Evolutionary conservation across 495 filamentous ascomycete genomes (phyloP).

Genomic region (Tirmania nivea): DNA sequence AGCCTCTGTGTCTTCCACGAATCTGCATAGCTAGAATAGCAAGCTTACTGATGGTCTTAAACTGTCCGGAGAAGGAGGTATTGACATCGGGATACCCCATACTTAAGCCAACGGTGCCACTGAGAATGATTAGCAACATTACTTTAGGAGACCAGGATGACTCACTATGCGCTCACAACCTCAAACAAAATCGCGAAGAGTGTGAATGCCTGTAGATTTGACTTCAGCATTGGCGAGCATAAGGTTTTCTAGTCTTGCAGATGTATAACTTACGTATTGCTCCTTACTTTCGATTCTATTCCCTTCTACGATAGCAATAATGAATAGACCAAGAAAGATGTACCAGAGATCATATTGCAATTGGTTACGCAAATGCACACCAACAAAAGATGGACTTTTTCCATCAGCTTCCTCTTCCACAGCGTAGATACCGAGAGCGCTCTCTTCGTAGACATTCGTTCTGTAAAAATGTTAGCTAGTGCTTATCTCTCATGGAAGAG

Average conservation of each 20-base stretch:
- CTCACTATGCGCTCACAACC: constrained; percentile 28
- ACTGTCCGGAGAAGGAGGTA: constrained; percentile 58
- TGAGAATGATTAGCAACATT: constrained; percentile 24
- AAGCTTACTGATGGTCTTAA: constrained; percentile 62
- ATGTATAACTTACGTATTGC: constrained; percentile 15
- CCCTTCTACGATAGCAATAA: constrained; percentile 35
- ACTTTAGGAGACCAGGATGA: not conserved
- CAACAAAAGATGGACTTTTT: constrained; percentile 27
- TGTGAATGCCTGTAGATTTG: constrained; percentile 22
- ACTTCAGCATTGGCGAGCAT: not conserved
- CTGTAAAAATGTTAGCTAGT: constrained; percentile 18
- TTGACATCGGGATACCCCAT: constrained; percentile 58
- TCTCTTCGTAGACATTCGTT: constrained; percentile 62
- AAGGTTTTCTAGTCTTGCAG: constrained; percentile 1
- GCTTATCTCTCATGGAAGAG: constrained; percentile 21
- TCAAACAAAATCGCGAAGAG: constrained; percentile 31
- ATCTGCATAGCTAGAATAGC: constrained; percentile 88
- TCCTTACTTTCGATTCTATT: constrained; percentile 26
- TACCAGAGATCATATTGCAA: constrained; percentile 44
- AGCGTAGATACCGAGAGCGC: constrained; percentile 43
- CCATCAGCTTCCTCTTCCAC: constrained; percentile 21
- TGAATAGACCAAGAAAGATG: constrained; percentile 39
- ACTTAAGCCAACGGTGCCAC: constrained; percentile 72
- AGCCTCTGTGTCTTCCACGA: constrained; percentile 72
- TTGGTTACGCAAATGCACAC: constrained; percentile 37